Percentiles rank a stretch among this genome's conserved stretches.
phyloP scores from a whole-genome alignment of 306 rosid genomes.

The Lithocarpus polystachyus region DNA sequence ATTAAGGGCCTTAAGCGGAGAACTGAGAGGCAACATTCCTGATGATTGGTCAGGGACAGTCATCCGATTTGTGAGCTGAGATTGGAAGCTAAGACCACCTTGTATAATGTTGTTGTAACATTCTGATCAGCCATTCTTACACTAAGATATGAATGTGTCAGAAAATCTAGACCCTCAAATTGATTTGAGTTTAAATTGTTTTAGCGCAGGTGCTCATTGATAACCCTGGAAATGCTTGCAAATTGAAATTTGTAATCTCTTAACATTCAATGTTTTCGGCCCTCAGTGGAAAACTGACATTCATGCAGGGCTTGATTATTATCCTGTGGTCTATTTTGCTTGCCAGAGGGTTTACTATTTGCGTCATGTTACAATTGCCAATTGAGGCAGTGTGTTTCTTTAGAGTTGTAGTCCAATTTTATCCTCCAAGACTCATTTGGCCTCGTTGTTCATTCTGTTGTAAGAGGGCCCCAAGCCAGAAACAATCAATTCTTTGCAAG shows the following conservation, averaged over 20 bases:
- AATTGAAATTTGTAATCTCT: neutral
- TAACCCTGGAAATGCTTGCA: neutral
- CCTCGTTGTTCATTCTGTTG: neutral
- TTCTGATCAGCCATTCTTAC: neutral
- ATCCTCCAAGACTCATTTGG: no score
- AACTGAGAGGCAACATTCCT: conserved; percentile 54
- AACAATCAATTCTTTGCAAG: neutral
- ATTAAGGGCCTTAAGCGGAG: conserved; percentile 70
- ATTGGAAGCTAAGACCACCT: neutral
- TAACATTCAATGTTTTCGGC: neutral
- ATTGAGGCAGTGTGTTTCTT: neutral
- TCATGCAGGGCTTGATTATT: no score
- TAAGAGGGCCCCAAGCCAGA: neutral
- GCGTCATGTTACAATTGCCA: neutral
- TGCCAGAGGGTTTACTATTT: no score
- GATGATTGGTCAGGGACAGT: conserved; percentile 85
- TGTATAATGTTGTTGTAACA: neutral
- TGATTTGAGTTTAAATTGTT: neutral
- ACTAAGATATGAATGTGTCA: neutral
- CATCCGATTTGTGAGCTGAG: conserved; percentile 49
- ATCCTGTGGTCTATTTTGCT: no score
- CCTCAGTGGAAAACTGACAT: no score
- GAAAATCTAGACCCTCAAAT: neutral
- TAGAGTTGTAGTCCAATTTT: no score
- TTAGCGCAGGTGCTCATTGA: neutral